A percentile compares a stretch with the other conserved stretches of the same genome.
Evolutionary conservation across 2,329 filamentous ascomycete species (phyloP).

Genomic region (Aureobasidium leucospermi): DNA sequence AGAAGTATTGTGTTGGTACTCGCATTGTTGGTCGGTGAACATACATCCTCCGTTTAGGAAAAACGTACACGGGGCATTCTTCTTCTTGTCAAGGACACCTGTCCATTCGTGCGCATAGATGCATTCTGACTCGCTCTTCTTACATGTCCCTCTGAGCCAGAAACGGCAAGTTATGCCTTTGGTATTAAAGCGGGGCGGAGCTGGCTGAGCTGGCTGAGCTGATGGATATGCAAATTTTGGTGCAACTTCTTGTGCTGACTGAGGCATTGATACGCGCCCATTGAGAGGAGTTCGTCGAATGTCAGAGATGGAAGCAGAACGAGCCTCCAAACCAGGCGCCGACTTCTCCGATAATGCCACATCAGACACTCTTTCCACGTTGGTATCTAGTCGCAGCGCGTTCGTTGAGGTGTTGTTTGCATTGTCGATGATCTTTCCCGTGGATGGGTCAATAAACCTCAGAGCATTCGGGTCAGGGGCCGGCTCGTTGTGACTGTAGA

Average conservation of each 20-base stretch:
- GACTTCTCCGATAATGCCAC: neutral
- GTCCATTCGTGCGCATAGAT: slow-evolving; percentile 16
- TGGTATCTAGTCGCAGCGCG: neutral
- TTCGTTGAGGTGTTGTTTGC: neutral
- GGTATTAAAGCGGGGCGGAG: neutral
- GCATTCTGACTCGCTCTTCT: slow-evolving; percentile 14
- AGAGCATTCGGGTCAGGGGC: slow-evolving; percentile 23
- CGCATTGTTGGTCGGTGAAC: slow-evolving; percentile 9
- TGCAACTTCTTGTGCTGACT: neutral
- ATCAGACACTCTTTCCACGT: neutral
- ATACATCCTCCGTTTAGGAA: slow-evolving; percentile 10
- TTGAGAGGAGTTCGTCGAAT: neutral
- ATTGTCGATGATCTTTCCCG: slow-evolving; percentile 17
- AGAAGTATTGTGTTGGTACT: neutral
- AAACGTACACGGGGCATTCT: neutral
- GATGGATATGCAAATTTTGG: neutral
- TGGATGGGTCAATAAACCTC: slow-evolving; percentile 24
- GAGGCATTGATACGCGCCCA: neutral
- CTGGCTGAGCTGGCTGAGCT: neutral
- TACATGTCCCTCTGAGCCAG: slow-evolving; percentile 17
- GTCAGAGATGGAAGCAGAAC: neutral
- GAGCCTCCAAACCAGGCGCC: neutral
- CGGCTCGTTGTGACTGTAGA: slow-evolving; percentile 21
- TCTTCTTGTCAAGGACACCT: neutral
- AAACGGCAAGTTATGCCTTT: slow-evolving; percentile 19